Evolutionary conservation across 371 early-diverging fungal species (phyloP).

Genomic region (Encephalitozoon hellem): DNA sequence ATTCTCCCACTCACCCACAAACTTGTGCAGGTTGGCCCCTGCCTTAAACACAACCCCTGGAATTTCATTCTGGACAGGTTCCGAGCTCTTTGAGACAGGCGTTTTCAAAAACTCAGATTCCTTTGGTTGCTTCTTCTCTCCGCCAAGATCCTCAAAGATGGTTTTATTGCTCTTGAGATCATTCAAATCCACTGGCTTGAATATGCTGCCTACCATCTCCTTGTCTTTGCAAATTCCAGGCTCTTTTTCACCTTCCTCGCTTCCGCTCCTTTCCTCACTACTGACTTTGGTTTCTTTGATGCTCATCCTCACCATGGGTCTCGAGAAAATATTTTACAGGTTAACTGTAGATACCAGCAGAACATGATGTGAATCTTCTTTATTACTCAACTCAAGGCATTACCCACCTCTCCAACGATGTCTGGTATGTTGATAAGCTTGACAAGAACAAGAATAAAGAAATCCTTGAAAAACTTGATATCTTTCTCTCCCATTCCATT

Average conservation of each 20-base stretch:
- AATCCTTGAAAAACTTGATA: not conserved
- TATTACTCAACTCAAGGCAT: not conserved
- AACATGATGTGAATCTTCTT: not conserved
- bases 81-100: not conserved
- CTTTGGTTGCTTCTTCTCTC: not conserved
- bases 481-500: not conserved
- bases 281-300: not conserved
- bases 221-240: not conserved
- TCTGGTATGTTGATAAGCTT: not conserved
- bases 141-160: not conserved
- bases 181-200: not conserved
- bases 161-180: not conserved
- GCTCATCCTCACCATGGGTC: not conserved
- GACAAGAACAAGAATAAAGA: not conserved
- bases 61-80: not conserved
- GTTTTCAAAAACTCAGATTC: not conserved
- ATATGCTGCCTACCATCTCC: not conserved
- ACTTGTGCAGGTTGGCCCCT: slow-evolving; percentile 16
- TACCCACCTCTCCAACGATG: not conserved
- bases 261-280: not conserved
- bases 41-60: slow-evolving; percentile 2
- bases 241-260: not conserved
- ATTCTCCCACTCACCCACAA: slow-evolving; percentile 20
- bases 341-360: not conserved
- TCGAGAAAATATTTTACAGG: not conserved